These are phyloP conservation scores for Claviceps africana DNA, from an alignment of 2,329 filamentous ascomycete species.

Conservation along the genomic window DNA sequence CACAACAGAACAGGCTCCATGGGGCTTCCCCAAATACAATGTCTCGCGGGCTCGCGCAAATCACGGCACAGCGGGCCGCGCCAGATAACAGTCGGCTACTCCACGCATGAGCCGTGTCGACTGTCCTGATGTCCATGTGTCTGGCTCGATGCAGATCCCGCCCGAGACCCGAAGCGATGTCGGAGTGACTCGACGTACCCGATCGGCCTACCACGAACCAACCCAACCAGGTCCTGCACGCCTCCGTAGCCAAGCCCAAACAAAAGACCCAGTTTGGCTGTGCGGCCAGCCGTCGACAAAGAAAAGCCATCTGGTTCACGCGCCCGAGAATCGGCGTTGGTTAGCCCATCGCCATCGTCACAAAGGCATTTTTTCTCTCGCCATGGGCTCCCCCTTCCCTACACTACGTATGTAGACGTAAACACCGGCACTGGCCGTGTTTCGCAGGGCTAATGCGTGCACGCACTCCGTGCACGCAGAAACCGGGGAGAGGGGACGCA, in stretches of 20 bases:
- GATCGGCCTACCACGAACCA: constrained; percentile 55
- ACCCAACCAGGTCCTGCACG: constrained; percentile 59
- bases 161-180: constrained; percentile 22
- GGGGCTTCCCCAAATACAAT: no score
- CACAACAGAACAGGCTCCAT: no score
- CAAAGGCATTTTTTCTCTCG: no score
- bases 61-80: neutral
- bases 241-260: constrained; percentile 71
- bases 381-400: no score
- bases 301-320: constrained; percentile 57
- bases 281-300: constrained; percentile 59
- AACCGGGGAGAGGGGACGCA: neutral
- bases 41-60: neutral
- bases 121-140: constrained; percentile 5
- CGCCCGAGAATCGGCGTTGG: constrained; percentile 16
- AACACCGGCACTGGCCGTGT: constrained; percentile 6
- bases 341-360: constrained; percentile 10
- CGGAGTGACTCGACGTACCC: constrained; percentile 59
- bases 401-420: constrained; percentile 11
- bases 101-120: neutral
- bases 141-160: constrained; percentile 8
- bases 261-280: constrained; percentile 64
- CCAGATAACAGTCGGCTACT: no score
- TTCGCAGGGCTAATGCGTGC: neutral
- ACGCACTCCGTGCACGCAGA: neutral